A percentile compares a stretch with the other conserved stretches of the same genome.
Evolutionary conservation across 345 rosid genomes (phyloP).

Genomic region (Populus deltoides): DNA sequence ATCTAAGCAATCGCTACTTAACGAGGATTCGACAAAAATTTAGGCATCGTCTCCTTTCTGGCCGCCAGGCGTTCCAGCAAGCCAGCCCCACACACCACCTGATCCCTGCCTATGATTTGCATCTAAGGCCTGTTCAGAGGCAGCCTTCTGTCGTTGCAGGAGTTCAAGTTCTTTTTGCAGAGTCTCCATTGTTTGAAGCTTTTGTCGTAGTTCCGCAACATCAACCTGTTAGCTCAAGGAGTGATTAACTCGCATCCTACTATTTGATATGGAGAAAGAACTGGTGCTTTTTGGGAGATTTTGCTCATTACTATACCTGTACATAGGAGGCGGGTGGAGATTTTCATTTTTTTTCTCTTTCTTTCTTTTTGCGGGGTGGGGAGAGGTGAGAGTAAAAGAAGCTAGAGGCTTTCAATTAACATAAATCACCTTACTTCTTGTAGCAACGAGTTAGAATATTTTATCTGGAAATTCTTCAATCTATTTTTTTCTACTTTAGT

Average conservation of each 20-base stretch:
- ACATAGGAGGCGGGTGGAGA: background rate
- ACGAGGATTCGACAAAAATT: slow-evolving; percentile 9
- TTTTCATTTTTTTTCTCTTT: too few relatives aligned
- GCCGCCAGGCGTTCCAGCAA: slow-evolving; percentile 66
- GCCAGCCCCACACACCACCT: slow-evolving; percentile 98
- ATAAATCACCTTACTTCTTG: background rate
- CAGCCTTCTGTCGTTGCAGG: slow-evolving; percentile 90
- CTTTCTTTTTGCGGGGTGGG: too few relatives aligned
- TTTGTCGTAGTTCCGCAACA: slow-evolving; percentile 91
- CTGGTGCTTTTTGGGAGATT: background rate
- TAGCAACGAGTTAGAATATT: background rate
- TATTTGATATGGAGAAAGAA: background rate
- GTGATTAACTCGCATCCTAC: background rate
- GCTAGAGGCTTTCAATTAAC: background rate
- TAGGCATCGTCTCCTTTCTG: slow-evolving; percentile 29
- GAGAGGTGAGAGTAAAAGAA: background rate
- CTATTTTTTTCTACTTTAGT: background rate
- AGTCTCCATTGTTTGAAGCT: slow-evolving; percentile 82
- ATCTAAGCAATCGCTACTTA: background rate
- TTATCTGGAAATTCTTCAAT: background rate
- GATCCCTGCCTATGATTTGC: slow-evolving; percentile 77
- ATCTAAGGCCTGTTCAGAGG: slow-evolving; percentile 73
- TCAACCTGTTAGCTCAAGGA: slow-evolving; percentile 64
- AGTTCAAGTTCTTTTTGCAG: slow-evolving; percentile 88
- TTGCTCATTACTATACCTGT: background rate